phyloP scores from a whole-genome alignment of 2,329 filamentous ascomycete species.

The Massarina eburnea region DNA sequence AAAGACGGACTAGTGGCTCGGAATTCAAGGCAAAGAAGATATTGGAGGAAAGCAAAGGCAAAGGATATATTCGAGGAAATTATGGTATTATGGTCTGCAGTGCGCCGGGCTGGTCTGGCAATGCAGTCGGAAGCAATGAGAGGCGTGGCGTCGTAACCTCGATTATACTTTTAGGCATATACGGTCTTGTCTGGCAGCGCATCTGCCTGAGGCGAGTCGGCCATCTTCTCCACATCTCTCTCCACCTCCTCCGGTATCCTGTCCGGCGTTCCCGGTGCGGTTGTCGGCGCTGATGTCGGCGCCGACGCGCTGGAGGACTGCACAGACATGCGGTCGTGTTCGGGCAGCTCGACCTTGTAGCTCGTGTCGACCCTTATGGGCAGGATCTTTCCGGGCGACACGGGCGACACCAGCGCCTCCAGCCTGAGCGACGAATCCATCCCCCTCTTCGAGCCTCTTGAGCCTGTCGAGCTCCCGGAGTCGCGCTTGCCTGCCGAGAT shows the following conservation, averaged over 20 bases:
- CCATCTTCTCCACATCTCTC: constrained; percentile 12
- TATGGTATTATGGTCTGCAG: no score
- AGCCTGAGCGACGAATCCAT: background rate
- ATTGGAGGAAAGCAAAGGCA: no score
- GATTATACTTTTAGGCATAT: constrained; percentile 14
- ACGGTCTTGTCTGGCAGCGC: constrained; percentile 23
- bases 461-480: background rate
- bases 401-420: background rate
- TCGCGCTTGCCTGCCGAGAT: background rate
- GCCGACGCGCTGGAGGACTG: background rate
- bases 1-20: no score
- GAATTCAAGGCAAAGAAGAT: no score
- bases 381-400: background rate
- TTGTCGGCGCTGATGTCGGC: background rate
- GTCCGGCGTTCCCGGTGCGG: background rate
- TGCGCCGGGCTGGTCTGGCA: no score
- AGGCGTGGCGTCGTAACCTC: no score
- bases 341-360: background rate
- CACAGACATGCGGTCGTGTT: background rate
- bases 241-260: constrained; percentile 14
- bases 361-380: background rate
- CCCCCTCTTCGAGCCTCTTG: background rate
- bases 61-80: no score
- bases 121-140: no score
- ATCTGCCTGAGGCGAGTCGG: constrained; percentile 2